These are phyloP conservation scores for Penicillium mononematosum DNA, from an alignment of 495 filamentous ascomycete species.

Conservation along the genomic window DNA sequence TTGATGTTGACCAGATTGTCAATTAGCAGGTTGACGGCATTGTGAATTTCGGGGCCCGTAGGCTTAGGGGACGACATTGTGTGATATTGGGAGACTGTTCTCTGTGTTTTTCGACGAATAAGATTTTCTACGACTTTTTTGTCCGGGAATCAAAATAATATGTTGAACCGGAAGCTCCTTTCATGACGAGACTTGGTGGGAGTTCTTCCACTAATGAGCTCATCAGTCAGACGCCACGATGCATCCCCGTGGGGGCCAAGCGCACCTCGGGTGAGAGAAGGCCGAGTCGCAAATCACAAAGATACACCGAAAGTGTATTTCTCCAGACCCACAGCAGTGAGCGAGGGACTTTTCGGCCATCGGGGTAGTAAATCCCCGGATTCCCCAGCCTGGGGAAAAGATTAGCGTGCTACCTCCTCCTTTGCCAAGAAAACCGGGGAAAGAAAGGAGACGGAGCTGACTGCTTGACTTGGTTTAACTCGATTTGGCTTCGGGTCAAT, in stretches of 20 bases:
- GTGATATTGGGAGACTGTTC: background rate
- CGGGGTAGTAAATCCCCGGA: slow-evolving; percentile 27
- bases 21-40: slow-evolving; percentile 59
- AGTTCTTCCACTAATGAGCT: slow-evolving; percentile 13
- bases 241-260: slow-evolving; percentile 23
- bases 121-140: background rate
- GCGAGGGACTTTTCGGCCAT: slow-evolving; percentile 4
- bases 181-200: background rate
- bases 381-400: slow-evolving; percentile 13
- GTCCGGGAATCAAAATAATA: background rate
- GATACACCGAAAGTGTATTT: background rate
- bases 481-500: slow-evolving; percentile 11
- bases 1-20: slow-evolving; percentile 67
- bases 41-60: slow-evolving; percentile 46
- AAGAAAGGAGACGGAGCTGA: background rate
- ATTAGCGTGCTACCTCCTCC: slow-evolving; percentile 1
- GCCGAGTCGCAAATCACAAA: slow-evolving; percentile 3
- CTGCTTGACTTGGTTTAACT: slow-evolving; percentile 7
- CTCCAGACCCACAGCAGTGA: background rate
- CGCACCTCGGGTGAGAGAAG: slow-evolving; percentile 15
- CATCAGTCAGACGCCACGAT: background rate
- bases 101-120: background rate
- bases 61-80: slow-evolving; percentile 24
- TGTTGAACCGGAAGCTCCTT: background rate
- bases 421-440: slow-evolving; percentile 20